Evolutionary conservation across 768 basidiomycete species (phyloP).

Genomic region (Mycena amicta): DNA sequence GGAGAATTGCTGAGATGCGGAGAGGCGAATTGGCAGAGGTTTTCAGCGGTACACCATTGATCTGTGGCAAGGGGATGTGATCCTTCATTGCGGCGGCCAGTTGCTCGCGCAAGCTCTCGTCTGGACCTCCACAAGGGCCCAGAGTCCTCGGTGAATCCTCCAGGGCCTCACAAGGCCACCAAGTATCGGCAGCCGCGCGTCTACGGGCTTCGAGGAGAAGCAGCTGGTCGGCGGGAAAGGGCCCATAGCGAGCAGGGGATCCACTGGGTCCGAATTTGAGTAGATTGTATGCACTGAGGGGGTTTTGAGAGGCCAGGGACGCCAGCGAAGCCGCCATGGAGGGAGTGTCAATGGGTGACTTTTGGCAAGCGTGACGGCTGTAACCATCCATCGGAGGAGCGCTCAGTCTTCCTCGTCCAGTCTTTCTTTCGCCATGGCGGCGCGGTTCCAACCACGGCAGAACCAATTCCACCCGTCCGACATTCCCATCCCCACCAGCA

Average conservation of each 20-base stretch:
- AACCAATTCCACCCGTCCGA: slow-evolving; percentile 56
- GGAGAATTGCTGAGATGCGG: slow-evolving; percentile 69
- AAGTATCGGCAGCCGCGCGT: slow-evolving; percentile 38
- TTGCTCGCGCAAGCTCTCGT: slow-evolving; percentile 36
- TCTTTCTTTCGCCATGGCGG: not conserved
- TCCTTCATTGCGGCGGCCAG: slow-evolving; percentile 58
- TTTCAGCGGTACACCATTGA: too few relatives aligned
- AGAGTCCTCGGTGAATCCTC: slow-evolving; percentile 27
- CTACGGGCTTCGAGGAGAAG: slow-evolving; percentile 57
- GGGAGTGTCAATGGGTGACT: not conserved
- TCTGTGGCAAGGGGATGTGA: slow-evolving; percentile 24
- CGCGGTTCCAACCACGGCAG: slow-evolving; percentile 4
- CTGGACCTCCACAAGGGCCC: slow-evolving; percentile 30
- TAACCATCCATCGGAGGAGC: not conserved
- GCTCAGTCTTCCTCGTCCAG: not conserved
- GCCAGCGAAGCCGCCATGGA: slow-evolving; percentile 34
- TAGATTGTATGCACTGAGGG: slow-evolving; percentile 63
- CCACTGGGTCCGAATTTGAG: slow-evolving; percentile 68
- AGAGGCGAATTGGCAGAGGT: slow-evolving; percentile 84
- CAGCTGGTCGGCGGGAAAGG: slow-evolving; percentile 67
- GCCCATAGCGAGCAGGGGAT: slow-evolving; percentile 57
- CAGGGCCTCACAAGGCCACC: slow-evolving; percentile 48
- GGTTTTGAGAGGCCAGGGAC: slow-evolving; percentile 60
- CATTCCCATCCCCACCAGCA: slow-evolving; percentile 69
- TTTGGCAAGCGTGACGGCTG: not conserved